These are phyloP conservation scores for Punica granatum DNA, from an alignment of 345 rosid genomes.

Conservation along the genomic window DNA sequence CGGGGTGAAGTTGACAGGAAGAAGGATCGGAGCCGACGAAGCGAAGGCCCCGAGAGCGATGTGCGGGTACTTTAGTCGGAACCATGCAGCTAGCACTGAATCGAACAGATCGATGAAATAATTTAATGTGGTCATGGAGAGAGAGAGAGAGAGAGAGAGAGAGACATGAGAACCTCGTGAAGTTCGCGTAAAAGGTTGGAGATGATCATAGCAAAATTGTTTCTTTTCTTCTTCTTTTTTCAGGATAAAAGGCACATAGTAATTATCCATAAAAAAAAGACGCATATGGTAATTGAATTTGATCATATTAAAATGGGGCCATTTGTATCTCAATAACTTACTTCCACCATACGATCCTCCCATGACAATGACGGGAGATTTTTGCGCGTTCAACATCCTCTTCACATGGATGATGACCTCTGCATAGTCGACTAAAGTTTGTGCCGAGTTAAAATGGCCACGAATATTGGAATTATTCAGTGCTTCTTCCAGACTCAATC, in stretches of 20 bases:
- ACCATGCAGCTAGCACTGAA: conserved; percentile 28
- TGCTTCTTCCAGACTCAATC: conserved; percentile 14
- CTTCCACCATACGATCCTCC: conserved; percentile 48
- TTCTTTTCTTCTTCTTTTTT: too few species aligned
- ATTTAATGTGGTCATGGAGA: too few species aligned
- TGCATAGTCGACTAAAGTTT: conserved; percentile 39
- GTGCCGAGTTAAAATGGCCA: conserved; percentile 32
- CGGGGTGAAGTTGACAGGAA: conserved; percentile 17
- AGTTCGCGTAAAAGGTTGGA: too few species aligned
- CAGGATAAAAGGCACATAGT: too few species aligned
- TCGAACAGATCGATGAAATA: too few species aligned
- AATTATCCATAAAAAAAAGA: too few species aligned
- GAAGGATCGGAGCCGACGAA: conserved; percentile 36
- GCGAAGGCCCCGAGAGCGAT: conserved; percentile 27
- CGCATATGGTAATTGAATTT: too few species aligned
- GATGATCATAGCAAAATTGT: too few species aligned
- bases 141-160: too few species aligned
- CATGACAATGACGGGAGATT: conserved; percentile 29
- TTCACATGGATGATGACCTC: conserved; percentile 21
- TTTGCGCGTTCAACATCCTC: conserved; percentile 12
- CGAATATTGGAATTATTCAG: conserved; percentile 17
- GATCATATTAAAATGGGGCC: too few species aligned
- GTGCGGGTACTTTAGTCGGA: conserved; percentile 31
- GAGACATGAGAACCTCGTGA: too few species aligned
- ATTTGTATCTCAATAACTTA: too few species aligned